phyloP scores from a whole-genome alignment of 2,329 filamentous ascomycete genomes.

The Penicillium sclerotigenum region DNA sequence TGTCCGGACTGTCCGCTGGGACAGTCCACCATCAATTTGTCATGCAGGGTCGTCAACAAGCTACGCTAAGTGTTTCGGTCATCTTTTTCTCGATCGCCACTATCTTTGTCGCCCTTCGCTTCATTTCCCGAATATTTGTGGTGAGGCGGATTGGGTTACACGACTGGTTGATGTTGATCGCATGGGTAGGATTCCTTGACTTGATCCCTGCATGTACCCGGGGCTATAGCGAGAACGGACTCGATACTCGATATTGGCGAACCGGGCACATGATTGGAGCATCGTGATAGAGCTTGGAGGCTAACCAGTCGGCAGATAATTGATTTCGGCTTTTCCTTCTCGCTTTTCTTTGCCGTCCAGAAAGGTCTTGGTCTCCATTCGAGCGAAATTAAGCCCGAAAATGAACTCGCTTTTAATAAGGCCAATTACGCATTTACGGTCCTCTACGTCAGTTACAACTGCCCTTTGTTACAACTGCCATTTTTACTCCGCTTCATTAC shows the following conservation, averaged over 20 bases:
- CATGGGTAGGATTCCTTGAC: conserved; percentile 58
- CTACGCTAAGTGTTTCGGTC: conserved; percentile 44
- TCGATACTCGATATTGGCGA: background rate
- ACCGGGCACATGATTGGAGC: background rate
- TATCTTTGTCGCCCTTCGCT: conserved; percentile 69
- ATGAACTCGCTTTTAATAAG: conserved; percentile 40
- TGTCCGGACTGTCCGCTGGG: background rate
- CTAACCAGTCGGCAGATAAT: conserved; percentile 32
- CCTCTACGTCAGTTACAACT: conserved; percentile 50
- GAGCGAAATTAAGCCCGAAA: conserved; percentile 32
- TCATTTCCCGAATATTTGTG: conserved; percentile 70
- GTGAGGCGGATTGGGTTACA: conserved; percentile 70
- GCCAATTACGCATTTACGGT: conserved; percentile 60
- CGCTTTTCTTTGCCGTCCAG: conserved; percentile 45
- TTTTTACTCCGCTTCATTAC: background rate
- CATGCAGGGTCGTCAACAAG: conserved; percentile 37
- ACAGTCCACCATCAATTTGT: background rate
- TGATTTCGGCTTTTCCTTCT: conserved; percentile 47
- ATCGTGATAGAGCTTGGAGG: background rate
- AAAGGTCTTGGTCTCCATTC: conserved; percentile 46
- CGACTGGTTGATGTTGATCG: conserved; percentile 75
- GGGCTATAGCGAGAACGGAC: conserved; percentile 4
- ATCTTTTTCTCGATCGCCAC: conserved; percentile 62
- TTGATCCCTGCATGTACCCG: conserved; percentile 12
- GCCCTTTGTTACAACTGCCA: conserved; percentile 21